Base-by-base conservation (phyloP, 225 moss, liverwort and hornwort species). In the Antitrichia curtipendula region DNA sequence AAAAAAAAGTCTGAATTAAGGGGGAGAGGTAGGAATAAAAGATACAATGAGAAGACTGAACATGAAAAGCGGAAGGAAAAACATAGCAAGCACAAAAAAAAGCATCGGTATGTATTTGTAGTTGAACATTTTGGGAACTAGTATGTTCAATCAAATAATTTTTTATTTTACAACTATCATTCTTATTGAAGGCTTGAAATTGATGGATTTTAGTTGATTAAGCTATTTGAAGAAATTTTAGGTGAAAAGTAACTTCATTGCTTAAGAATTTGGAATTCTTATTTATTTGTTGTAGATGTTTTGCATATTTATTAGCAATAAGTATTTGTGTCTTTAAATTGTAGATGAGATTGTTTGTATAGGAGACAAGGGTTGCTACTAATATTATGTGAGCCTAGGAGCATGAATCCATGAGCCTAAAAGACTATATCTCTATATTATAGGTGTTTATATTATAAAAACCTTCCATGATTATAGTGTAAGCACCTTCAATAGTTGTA, bases 51-150 rank as follows among this genome's bases (percentile, higher is more conserved):
- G 28, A 93, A 96, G 45, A 88, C 71, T 53, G 94, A 94, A 56
- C 85, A 91, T 80, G 92, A 93, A 52, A 95, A 86, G 88, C 83
- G 69, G 25, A 96, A 93, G 73, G 94, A 95, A 38, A 95, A 93
- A 54, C 93, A 94, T 86, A 89, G 73, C 89, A 94, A 91, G 80
- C 94, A 95, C 86, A 92, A 82, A 89, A 94, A 89, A 88, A 95
- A 71, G 38, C 94, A 95, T 40, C 81, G 92, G 88, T 93, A 86
- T 78, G 77, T 4, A 13, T 25, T 1, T 78, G 24, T 63, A 43
- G 6, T 88, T 65, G 64, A 73, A 56, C 15, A 81, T 85, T 88
- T 43, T 59, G n/a, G 29, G 36, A 13, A 24, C 5, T 45, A 56
- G 3, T 1, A 6, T 56, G 12, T n/a, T 78, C 50, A 38, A 82